Evolutionary conservation across 1,284 basidiomycete species (phyloP), one percentile per base, ranked within the genome.

Genomic region (Violaceomyces palustris): DNA sequence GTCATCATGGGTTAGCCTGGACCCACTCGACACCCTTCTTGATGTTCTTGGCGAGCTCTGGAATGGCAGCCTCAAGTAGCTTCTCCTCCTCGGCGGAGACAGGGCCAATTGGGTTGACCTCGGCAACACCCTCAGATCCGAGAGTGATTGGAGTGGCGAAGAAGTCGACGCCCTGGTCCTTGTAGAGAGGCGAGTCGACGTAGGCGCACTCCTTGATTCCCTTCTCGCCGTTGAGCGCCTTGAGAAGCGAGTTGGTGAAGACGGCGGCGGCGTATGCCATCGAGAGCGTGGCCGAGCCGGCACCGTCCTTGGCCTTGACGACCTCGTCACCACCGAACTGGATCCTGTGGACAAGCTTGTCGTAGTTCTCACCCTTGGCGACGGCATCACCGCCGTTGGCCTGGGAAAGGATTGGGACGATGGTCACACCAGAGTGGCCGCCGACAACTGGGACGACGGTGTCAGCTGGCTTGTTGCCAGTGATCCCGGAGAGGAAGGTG

Each of bases 251-350:
- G 71, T 89, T 89, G 55, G 63, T 59, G 55, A 60, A 57, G 38
- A 64, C 60, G 64, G 77, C 64, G 43, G 77, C 77, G 83, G 77
- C 73, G 60, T 85, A 89, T 41, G 87, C 88, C 88, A 91, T 91
- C 24, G 86, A 88, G 57, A 91, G 82, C 18, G 88, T 91, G 27
- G 88, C 88, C 26, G 82, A 84, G 34, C 88, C 87, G 31, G 85
- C 80, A 63, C 88, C 88, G 69, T 86, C 88, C 79, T 92, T 91
- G 57, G 88, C 88, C 78, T 89, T 83, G 74, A 91, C 88, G 65
- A 90, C 88, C 78, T 91, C 87, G 74, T 91, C 88, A 73, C 88
- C 88, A 64, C 93, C 93, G 71, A 88, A 97, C 77, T 97, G 93
- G 74, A 97, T 93, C 63, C 90, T 85, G 66, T 73, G 69, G 25